Percentiles rank a stretch among this genome's conserved stretches.
These are phyloP conservation scores for Phialophora tarda DNA, from an alignment of 2,329 filamentous ascomycete species.

Conservation along the genomic window DNA sequence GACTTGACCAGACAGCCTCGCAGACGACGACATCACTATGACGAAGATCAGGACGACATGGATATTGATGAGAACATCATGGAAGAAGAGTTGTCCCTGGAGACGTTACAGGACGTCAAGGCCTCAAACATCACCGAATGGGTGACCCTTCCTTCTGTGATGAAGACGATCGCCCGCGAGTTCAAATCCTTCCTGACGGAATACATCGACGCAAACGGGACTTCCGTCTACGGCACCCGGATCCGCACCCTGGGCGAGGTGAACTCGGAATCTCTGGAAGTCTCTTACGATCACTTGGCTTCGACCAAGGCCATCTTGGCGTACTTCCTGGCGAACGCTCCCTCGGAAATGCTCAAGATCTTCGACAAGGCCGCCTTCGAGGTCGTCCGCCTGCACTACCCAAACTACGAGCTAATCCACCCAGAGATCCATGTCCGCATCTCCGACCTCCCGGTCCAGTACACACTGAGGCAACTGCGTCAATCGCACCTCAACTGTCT, in stretches of 20 bases:
- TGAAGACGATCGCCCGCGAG: conserved; percentile 90
- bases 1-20: conserved; percentile 86
- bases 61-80: conserved; percentile 92
- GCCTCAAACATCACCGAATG: conserved; percentile 92
- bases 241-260: conserved; percentile 96
- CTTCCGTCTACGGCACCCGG: conserved; percentile 91
- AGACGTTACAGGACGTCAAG: conserved; percentile 91
- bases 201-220: conserved; percentile 86
- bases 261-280: conserved; percentile 94
- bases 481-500: conserved; percentile 96
- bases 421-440: conserved; percentile 98
- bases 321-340: conserved; percentile 94
- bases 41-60: conserved; percentile 88
- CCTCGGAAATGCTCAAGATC: conserved; percentile 91
- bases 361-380: conserved; percentile 98
- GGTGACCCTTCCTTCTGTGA: conserved; percentile 87
- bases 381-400: conserved; percentile 92
- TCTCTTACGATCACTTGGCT: conserved; percentile 91
- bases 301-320: conserved; percentile 90
- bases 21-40: conserved; percentile 84
- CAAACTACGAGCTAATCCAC: conserved; percentile 96
- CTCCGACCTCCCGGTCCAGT: conserved; percentile 89
- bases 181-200: conserved; percentile 98
- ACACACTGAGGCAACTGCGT: conserved; percentile 91
- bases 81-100: conserved; percentile 91